Base-by-base conservation (phyloP, 441 rosid genomes). In the Pelargonium myrrhifolium region DNA sequence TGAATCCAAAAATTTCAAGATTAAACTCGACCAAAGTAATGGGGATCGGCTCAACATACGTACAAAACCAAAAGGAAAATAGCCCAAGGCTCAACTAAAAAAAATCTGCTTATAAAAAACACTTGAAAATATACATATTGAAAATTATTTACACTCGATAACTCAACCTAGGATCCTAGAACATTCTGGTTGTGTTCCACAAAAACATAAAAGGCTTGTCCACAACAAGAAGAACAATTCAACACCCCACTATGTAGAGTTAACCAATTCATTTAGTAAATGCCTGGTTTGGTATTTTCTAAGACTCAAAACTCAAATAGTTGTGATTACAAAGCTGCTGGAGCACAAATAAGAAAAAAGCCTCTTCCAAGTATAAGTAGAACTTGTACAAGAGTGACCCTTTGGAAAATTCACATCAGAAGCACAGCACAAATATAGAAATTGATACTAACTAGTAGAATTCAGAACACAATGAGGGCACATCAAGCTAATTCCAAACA, bases 1-100 rank as follows among this genome's bases (percentile, higher is more conserved):
- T 93, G 79, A n/a, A 21, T n/a, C 31, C 17, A 24, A 28, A 49
- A 31, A 28, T 9, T 37, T 37, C 12, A 35, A 43, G 14, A 42
- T 17, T n/a, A 17, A 39, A 59, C 24, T 10, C 9, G 35, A 47
- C 40, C 55, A 67, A 20, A 51, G 0, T 10, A 43, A 31, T 62
- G 67, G 17, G 40, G 15, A 26, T 31, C 1, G 14, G 39, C 42
- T 51, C 15, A 9, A 20, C 17, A 69, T 0, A 61, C 14, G 15
- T 18, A 7, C 1, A 55, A 2, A 17, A 45, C 3, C 12, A 9
- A 2, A 45, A 3, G n/a, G 8, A 9, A 45, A 45, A 28, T 28
- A 4, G 31, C 31, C 31, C 39, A 35, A 35, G 39, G 8, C 8
- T 35, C 39, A 35, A 35, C 8, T 35, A 35, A 35, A 4, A 35